Evolutionary conservation across 179 eudicot species (phyloP).

Genomic region (Corrigiola litoralis): DNA sequence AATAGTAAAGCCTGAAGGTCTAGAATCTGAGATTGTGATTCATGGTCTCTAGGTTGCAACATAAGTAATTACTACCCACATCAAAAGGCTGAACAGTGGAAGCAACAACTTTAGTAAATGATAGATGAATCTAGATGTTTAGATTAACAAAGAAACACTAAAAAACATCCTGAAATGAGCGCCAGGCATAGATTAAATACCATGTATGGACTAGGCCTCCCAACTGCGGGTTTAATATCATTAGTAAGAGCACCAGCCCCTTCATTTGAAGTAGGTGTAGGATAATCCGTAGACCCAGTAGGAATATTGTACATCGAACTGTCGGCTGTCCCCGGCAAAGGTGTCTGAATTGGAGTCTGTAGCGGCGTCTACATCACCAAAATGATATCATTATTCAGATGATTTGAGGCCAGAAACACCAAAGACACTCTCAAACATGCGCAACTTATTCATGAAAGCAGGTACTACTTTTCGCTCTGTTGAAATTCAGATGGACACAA

Average conservation of each 20-base stretch:
- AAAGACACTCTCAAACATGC: background rate
- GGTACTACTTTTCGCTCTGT: too few species aligned
- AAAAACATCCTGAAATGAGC: background rate
- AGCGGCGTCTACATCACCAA: slow-evolving; percentile 51
- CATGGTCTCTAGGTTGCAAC: background rate
- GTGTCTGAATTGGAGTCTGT: slow-evolving; percentile 82
- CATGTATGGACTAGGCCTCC: slow-evolving; percentile 85
- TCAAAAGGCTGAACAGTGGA: background rate
- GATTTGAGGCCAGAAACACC: background rate
- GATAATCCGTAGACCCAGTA: slow-evolving; percentile 66
- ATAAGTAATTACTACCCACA: background rate
- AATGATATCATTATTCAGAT: background rate
- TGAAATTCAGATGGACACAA: background rate
- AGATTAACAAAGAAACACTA: slow-evolving; percentile 1
- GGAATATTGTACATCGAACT: slow-evolving; percentile 72
- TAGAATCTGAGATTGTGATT: background rate
- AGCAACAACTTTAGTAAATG: background rate
- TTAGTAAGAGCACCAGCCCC: slow-evolving; percentile 34
- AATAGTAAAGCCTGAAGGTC: too few species aligned
- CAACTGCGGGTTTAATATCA: slow-evolving; percentile 39
- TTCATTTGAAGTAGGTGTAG: slow-evolving; percentile 44
- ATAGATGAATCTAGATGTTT: background rate
- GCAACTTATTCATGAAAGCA: background rate
- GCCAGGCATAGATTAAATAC: slow-evolving; percentile 31
- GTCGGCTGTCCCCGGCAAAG: slow-evolving; percentile 73